A percentile compares a stretch with the other conserved stretches of the same genome.
Evolutionary conservation across 306 rosid species (phyloP).

Genomic region (Sesbania bispinosa): DNA sequence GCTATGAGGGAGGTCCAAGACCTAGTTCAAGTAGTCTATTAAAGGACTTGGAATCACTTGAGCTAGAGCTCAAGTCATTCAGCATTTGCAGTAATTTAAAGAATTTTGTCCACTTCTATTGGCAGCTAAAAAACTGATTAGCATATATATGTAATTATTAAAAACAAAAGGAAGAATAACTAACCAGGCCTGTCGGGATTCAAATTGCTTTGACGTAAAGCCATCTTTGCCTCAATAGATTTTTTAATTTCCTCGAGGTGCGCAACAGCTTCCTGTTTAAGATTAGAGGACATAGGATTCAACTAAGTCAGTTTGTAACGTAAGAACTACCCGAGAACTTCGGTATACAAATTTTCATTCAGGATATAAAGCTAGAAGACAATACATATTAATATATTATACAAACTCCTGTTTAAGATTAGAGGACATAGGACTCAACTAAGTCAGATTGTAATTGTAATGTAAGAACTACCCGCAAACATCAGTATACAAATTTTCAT

Average conservation of each 20-base stretch:
- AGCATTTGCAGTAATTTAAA: neutral
- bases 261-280: conserved; percentile 74
- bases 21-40: neutral
- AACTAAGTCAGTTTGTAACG: conserved; percentile 5
- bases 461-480: conserved; percentile 5
- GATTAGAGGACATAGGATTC: neutral
- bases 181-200: conserved; percentile 97
- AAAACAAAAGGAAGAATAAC: conserved; percentile 27
- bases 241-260: conserved; percentile 88
- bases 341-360: neutral
- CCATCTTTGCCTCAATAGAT: conserved; percentile 80
- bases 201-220: conserved; percentile 86
- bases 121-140: neutral
- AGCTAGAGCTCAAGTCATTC: neutral
- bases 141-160: neutral
- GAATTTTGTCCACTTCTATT: neutral
- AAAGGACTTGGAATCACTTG: neutral
- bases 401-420: conserved; percentile 45
- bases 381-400: neutral
- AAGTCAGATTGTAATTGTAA: conserved; percentile 5
- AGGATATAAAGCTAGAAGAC: neutral
- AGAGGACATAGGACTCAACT: neutral
- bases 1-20: neutral
- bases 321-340: conserved; percentile 7
- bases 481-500: neutral